phyloP scores from a whole-genome alignment of 1,139 yeast species.

The Suhomyces chickasaworum region DNA sequence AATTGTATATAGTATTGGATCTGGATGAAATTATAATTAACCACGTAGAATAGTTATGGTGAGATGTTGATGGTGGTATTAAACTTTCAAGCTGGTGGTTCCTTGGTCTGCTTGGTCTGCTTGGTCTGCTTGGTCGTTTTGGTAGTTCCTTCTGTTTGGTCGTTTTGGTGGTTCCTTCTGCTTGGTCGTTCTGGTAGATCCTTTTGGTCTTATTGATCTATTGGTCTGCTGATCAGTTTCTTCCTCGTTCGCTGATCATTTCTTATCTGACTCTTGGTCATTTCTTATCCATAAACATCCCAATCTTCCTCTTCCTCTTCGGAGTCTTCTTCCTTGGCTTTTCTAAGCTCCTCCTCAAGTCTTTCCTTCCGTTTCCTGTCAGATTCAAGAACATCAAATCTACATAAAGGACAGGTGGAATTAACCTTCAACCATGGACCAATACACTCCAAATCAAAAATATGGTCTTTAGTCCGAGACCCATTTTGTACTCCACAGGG shows the following conservation, averaged over 20 bases:
- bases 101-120: too few species aligned
- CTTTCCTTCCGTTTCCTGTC: constrained; percentile 45
- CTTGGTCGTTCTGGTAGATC: too few species aligned
- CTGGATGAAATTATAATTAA: neutral
- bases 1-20: constrained; percentile 4
- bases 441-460: constrained; percentile 86
- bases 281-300: constrained; percentile 76
- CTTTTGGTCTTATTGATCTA: too few species aligned
- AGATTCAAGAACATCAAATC: constrained; percentile 62
- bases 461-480: constrained; percentile 49
- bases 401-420: constrained; percentile 85
- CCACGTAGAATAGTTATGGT: too few species aligned
- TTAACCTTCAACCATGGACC: constrained; percentile 85
- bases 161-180: too few species aligned
- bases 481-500: constrained; percentile 60
- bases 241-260: too few species aligned
- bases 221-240: too few species aligned
- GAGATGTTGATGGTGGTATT: too few species aligned
- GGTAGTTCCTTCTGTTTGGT: too few species aligned
- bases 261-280: too few species aligned
- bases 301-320: constrained; percentile 72
- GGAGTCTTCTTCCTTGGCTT: constrained; percentile 53
- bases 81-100: too few species aligned
- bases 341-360: constrained; percentile 39
- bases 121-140: too few species aligned